Evolutionary conservation across 495 filamentous ascomycete species (phyloP).

Genomic region (Mycothermus thermophilus): DNA sequence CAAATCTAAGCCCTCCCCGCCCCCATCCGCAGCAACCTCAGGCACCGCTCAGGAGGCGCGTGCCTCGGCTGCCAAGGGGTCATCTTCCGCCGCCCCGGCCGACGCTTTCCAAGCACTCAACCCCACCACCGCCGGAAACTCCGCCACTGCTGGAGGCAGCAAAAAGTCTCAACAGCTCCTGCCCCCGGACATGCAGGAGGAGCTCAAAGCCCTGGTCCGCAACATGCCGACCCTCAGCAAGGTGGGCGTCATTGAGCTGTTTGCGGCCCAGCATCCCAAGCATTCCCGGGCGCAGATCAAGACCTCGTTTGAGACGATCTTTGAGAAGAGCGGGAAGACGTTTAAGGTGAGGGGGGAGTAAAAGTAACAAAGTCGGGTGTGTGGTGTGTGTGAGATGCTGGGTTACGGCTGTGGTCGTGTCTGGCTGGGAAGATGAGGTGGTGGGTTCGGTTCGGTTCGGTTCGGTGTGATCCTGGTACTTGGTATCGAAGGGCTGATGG

Average conservation of each 20-base stretch:
- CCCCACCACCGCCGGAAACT: not conserved
- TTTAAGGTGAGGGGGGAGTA: slow-evolving; percentile 16
- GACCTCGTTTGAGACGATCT: slow-evolving; percentile 14
- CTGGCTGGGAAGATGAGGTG: too few relatives aligned
- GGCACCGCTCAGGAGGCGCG: not conserved
- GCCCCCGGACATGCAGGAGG: slow-evolving; percentile 9
- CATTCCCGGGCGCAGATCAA: slow-evolving; percentile 14
- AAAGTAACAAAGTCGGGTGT: too few relatives aligned
- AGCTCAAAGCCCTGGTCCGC: slow-evolving; percentile 15
- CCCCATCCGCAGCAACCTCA: not conserved
- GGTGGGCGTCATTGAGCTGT: slow-evolving; percentile 17
- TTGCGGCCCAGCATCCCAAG: slow-evolving; percentile 9
- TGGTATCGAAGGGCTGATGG: too few relatives aligned
- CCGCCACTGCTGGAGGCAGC: not conserved
- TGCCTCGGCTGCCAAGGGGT: slow-evolving; percentile 4
- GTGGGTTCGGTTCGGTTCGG: too few relatives aligned
- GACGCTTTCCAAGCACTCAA: slow-evolving; percentile 16
- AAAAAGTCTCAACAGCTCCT: slow-evolving; percentile 14
- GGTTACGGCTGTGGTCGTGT: too few relatives aligned
- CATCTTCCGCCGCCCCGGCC: slow-evolving; percentile 5
- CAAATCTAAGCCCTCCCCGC: slow-evolving; percentile 12
- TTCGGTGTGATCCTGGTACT: too few relatives aligned
- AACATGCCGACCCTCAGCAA: slow-evolving; percentile 16
- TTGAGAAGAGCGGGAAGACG: slow-evolving; percentile 10
- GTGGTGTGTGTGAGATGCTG: too few relatives aligned